Conservation (phyloP, 2,329 filamentous ascomycete species). For the Hypocrella siamensis region DNA sequence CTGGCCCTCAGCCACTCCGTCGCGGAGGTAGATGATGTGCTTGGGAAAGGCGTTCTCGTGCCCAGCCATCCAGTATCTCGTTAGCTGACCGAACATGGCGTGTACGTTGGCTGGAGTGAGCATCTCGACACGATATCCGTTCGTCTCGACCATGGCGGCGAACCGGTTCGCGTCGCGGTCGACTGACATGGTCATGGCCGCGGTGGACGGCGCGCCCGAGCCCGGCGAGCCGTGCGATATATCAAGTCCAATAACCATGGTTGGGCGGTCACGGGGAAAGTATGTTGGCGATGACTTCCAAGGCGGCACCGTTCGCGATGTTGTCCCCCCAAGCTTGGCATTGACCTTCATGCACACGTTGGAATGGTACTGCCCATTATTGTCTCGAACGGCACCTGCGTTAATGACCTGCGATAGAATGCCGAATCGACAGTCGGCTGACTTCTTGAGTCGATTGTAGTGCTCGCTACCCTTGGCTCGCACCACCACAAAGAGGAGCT, state of each 20-base stretch:
- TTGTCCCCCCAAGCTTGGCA: constrained; percentile 79
- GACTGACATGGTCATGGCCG: constrained; percentile 71
- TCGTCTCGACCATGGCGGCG: constrained; percentile 64
- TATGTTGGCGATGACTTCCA: constrained; percentile 17
- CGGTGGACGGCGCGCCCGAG: constrained; percentile 54
- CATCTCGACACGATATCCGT: constrained; percentile 70
- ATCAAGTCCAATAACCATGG: constrained; percentile 81
- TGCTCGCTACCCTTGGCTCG: constrained; percentile 51
- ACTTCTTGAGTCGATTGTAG: constrained; percentile 83
- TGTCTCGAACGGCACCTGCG: constrained; percentile 49
- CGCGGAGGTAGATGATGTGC: constrained; percentile 84
- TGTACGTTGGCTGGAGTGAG: constrained; percentile 52
- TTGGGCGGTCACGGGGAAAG: constrained; percentile 31
- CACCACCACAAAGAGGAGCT: constrained; percentile 70
- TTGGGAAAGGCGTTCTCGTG: constrained; percentile 33
- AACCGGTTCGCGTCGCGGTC: constrained; percentile 62
- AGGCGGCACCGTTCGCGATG: constrained; percentile 28
- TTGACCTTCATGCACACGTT: constrained; percentile 98
- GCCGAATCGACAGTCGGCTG: constrained; percentile 71
- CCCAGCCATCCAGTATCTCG: constrained; percentile 47
- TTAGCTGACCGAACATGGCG: constrained; percentile 47
- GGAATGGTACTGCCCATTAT: constrained; percentile 69
- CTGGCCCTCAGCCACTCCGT: constrained; percentile 81
- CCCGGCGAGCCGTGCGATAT: constrained; percentile 73
- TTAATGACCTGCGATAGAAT: constrained; percentile 75